A percentile compares a stretch with the other conserved stretches of the same genome.
Evolutionary conservation across 371 early-diverging fungal species (phyloP).

Genomic region (Entomophthora muscae): DNA sequence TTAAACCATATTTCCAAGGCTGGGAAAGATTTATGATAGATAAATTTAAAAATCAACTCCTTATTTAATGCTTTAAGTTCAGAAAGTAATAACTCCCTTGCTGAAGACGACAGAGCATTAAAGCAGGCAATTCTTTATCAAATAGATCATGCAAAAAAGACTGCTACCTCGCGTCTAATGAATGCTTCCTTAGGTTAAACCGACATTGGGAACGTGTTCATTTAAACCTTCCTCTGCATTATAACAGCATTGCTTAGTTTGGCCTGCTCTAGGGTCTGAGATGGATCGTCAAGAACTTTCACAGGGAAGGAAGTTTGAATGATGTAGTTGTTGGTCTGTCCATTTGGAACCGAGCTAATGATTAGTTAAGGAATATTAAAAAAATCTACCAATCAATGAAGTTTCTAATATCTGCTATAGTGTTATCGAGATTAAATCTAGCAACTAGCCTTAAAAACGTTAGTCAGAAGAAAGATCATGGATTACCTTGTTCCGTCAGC

Average conservation of each 20-base stretch:
- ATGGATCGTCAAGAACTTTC: constrained; percentile 42
- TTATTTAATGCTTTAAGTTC: too few relatives aligned
- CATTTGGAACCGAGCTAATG: constrained; percentile 6
- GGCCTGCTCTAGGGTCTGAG: constrained; percentile 53
- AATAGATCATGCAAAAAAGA: too few relatives aligned
- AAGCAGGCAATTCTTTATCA: too few relatives aligned
- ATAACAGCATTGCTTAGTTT: constrained; percentile 73
- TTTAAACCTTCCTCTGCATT: constrained; percentile 48
- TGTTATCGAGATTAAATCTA: constrained; percentile 78
- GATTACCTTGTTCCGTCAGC: constrained; percentile 63
- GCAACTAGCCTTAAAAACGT: constrained; percentile 46
- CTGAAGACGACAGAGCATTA: too few relatives aligned
- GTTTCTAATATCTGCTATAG: constrained; percentile 60
- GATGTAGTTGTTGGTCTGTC: background rate
- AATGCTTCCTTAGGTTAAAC: too few relatives aligned
- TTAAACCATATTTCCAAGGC: too few relatives aligned
- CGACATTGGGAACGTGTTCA: too few relatives aligned
- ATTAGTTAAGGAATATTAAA: background rate
- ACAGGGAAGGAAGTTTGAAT: constrained; percentile 27
- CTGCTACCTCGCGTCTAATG: too few relatives aligned
- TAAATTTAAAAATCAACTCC: too few relatives aligned
- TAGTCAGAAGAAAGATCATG: background rate
- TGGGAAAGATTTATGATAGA: too few relatives aligned
- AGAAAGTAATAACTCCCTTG: too few relatives aligned
- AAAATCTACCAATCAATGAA: constrained; percentile 40